A percentile compares a stretch with the other conserved stretches of the same genome.
phyloP scores from a whole-genome alignment of 805 yeast species.

The Lipomyces starkeyi region DNA sequence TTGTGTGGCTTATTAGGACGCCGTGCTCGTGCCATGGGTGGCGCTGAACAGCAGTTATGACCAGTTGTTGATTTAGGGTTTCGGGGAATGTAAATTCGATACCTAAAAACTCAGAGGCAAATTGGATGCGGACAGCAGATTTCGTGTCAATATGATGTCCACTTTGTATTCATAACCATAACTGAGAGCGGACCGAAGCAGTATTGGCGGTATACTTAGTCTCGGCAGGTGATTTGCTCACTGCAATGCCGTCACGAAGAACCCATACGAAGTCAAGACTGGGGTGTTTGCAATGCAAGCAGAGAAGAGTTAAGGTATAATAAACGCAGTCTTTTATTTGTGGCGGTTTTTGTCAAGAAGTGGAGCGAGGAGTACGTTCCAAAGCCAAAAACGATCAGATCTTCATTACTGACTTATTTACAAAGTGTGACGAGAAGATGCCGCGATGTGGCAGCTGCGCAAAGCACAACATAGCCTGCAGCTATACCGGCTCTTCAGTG shows the following conservation, averaged over 20 bases:
- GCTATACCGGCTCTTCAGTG: neutral
- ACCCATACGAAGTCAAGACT: neutral
- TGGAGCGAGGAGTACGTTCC: neutral
- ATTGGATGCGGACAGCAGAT: too few relatives aligned
- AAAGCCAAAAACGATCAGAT: neutral
- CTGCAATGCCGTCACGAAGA: neutral
- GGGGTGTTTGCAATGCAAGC: neutral
- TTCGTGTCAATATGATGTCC: too few relatives aligned
- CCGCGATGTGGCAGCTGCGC: neutral
- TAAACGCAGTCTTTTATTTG: neutral
- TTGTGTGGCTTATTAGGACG: too few relatives aligned
- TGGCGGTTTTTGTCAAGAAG: neutral
- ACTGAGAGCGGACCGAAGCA: neutral
- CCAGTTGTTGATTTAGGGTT: too few relatives aligned
- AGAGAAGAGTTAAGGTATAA: neutral
- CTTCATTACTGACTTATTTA: neutral
- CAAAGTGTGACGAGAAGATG: neutral
- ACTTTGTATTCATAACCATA: too few relatives aligned
- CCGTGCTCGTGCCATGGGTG: too few relatives aligned
- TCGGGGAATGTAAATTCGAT: too few relatives aligned
- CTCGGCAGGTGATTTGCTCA: neutral
- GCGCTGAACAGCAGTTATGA: too few relatives aligned
- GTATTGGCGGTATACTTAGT: neutral
- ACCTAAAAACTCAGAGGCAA: too few relatives aligned
- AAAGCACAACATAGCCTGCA: neutral